Conservation (phyloP, 2,329 filamentous ascomycete genomes). For the Graphilbum fragrans region DNA sequence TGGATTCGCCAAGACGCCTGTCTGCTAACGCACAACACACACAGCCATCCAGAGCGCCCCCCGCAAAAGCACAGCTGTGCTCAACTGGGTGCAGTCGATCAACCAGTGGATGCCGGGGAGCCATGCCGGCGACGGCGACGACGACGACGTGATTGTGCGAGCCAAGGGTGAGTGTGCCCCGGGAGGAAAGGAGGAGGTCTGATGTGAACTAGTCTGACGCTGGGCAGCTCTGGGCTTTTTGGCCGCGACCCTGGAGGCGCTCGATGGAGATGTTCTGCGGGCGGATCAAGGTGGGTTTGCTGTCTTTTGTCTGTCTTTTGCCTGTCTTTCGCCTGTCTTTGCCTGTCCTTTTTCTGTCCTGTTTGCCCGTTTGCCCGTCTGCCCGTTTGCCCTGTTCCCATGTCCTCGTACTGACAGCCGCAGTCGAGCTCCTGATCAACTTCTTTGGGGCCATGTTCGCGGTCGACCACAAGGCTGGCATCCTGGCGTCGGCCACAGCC, state of each 20-base stretch:
- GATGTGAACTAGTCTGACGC: not conserved
- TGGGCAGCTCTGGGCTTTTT: constrained; percentile 41
- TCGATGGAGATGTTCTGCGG: constrained; percentile 33
- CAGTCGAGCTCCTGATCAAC: constrained; percentile 22
- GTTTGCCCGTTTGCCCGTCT: not conserved
- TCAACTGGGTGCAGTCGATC: constrained; percentile 15
- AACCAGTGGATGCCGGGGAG: constrained; percentile 22
- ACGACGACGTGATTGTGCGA: constrained; percentile 36
- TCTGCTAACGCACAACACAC: not conserved
- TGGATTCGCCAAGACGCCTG: not conserved
- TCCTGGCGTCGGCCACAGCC: constrained; percentile 40
- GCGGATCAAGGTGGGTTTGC: constrained; percentile 31
- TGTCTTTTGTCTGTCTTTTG: not conserved
- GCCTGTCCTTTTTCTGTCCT: too few relatives aligned
- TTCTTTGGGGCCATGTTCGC: constrained; percentile 49
- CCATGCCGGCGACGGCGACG: constrained; percentile 5
- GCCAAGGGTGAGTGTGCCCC: constrained; percentile 30
- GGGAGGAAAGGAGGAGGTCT: not conserved
- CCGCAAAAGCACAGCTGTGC: constrained; percentile 11
- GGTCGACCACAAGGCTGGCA: constrained; percentile 46
- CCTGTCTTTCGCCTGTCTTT: not conserved
- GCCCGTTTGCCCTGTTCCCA: too few relatives aligned
- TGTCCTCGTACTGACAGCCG: too few relatives aligned
- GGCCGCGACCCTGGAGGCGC: constrained; percentile 36
- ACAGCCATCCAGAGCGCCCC: constrained; percentile 10